Percentiles rank a stretch among this genome's conserved stretches.
Conservation (phyloP, 768 basidiomycete genomes). For the Tylopilus plumbeoviolaceoides region DNA sequence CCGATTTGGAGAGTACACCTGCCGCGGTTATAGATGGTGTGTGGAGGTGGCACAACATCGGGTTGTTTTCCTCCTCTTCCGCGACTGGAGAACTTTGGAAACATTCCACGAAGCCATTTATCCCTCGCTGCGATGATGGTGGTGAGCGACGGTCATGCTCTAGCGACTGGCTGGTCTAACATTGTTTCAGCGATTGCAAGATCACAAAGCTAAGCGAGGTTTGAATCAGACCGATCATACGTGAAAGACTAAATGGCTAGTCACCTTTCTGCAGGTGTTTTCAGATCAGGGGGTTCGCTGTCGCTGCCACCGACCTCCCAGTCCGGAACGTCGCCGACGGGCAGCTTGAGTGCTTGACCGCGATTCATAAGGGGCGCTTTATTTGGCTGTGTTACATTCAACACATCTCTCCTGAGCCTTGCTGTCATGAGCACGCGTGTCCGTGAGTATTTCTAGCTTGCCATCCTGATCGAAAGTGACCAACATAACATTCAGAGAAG, state of each 20-base stretch:
- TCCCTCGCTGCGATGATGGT: constrained; percentile 52
- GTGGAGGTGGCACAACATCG: constrained; percentile 55
- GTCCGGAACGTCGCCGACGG: constrained; percentile 51
- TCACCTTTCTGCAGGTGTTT: constrained; percentile 58
- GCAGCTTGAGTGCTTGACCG: constrained; percentile 37
- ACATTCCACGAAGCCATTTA: constrained; percentile 59
- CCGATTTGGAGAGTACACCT: constrained; percentile 71
- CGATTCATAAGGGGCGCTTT: constrained; percentile 23
- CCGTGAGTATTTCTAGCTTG: constrained; percentile 48
- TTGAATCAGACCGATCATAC: constrained; percentile 1
- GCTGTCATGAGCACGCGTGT: constrained; percentile 42
- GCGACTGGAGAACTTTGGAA: constrained; percentile 70
- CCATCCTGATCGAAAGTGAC: background rate
- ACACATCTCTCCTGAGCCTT: constrained; percentile 5
- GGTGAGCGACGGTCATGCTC: constrained; percentile 13
- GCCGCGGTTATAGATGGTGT: constrained; percentile 61
- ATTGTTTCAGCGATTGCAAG: constrained; percentile 67
- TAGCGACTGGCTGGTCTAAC: constrained; percentile 31
- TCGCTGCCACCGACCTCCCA: constrained; percentile 56
- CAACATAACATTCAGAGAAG: constrained; percentile 48
- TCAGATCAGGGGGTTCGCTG: constrained; percentile 38
- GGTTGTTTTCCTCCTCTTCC: constrained; percentile 54
- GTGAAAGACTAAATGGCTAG: background rate
- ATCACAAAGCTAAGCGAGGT: constrained; percentile 49
- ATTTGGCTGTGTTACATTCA: constrained; percentile 25